Evolutionary conservation across 2,329 filamentous ascomycete species (phyloP).

Genomic region (Diaporthe sp.): DNA sequence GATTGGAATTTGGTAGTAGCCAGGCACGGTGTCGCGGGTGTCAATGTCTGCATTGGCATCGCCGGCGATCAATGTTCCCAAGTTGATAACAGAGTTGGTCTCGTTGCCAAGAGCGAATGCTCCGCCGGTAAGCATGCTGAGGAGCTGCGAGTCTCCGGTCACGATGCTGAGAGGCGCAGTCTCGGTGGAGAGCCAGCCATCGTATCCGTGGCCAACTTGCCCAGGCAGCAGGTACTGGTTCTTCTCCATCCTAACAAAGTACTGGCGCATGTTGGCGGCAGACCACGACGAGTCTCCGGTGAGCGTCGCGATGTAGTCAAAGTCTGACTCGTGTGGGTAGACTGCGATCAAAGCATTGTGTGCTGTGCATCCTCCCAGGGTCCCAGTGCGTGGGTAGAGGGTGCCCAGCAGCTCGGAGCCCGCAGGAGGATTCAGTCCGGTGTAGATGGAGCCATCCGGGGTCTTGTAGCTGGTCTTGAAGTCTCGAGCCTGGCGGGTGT

Average conservation of each 20-base stretch:
- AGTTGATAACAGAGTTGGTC: conserved; percentile 11
- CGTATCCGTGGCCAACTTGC: conserved; percentile 57
- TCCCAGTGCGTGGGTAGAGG: conserved; percentile 40
- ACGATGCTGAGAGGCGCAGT: conserved; percentile 58
- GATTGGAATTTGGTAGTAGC: conserved; percentile 60
- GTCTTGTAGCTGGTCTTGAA: conserved; percentile 21
- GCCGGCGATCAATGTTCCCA: conserved; percentile 17
- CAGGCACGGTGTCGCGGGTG: conserved; percentile 72
- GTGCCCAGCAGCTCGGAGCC: conserved; percentile 42
- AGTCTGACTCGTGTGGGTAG: conserved; percentile 15
- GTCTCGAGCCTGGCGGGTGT: conserved; percentile 29
- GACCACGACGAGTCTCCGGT: conserved; percentile 20
- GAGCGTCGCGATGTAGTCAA: neutral
- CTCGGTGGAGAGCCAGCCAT: conserved; percentile 59
- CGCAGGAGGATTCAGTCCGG: conserved; percentile 38
- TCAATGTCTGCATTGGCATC: conserved; percentile 57
- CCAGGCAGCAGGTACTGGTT: conserved; percentile 45
- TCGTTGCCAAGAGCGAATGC: conserved; percentile 29
- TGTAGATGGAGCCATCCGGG: conserved; percentile 27
- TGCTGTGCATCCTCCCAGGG: conserved; percentile 47
- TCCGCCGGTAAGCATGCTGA: conserved; percentile 21
- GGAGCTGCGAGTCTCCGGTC: conserved; percentile 54
- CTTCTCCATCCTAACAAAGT: conserved; percentile 58
- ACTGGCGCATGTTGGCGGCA: conserved; percentile 59
- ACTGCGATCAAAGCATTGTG: conserved; percentile 51